phyloP scores from a whole-genome alignment of 1,284 basidiomycete species.

The Golubevia pallescens region DNA sequence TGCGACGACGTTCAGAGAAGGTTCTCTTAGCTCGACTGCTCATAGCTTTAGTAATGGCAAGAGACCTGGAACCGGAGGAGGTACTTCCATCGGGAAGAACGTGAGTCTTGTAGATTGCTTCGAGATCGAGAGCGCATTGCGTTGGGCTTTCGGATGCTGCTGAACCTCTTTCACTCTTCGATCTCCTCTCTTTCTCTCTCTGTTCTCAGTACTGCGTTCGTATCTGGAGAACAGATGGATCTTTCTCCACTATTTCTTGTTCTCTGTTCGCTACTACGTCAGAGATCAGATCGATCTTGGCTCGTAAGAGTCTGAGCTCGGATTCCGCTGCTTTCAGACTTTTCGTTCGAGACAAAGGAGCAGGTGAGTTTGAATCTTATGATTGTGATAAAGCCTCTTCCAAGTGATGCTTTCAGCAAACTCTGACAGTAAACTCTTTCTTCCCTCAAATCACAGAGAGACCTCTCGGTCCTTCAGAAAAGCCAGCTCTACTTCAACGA shows the following conservation, averaged over 20 bases:
- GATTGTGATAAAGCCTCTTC: too few species aligned
- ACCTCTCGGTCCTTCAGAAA: constrained; percentile 72
- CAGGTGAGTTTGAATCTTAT: constrained; percentile 2
- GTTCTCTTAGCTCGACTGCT: background rate
- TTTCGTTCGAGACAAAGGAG: constrained; percentile 60
- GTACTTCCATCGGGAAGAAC: background rate
- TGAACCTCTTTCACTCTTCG: background rate
- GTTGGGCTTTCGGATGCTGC: too few species aligned
- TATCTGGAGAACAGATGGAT: constrained; percentile 78
- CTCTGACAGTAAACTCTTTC: background rate
- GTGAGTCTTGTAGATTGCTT: constrained; percentile 1
- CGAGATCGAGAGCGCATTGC: too few species aligned
- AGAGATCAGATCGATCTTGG: constrained; percentile 66
- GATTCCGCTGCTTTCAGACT: constrained; percentile 48
- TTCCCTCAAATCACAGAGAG: constrained; percentile 23
- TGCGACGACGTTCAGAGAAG: background rate
- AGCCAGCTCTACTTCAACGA: constrained; percentile 83
- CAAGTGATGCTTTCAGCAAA: too few species aligned
- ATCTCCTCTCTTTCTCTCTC: background rate
- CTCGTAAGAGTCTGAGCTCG: constrained; percentile 29
- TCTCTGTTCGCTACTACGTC: constrained; percentile 74
- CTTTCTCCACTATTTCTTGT: constrained; percentile 76
- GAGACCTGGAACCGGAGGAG: constrained; percentile 10
- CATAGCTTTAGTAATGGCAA: background rate
- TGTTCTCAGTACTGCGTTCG: constrained; percentile 69